These are phyloP conservation scores for Pleurotus djamor DNA, from an alignment of 768 basidiomycete genomes.

Conservation along the genomic window DNA sequence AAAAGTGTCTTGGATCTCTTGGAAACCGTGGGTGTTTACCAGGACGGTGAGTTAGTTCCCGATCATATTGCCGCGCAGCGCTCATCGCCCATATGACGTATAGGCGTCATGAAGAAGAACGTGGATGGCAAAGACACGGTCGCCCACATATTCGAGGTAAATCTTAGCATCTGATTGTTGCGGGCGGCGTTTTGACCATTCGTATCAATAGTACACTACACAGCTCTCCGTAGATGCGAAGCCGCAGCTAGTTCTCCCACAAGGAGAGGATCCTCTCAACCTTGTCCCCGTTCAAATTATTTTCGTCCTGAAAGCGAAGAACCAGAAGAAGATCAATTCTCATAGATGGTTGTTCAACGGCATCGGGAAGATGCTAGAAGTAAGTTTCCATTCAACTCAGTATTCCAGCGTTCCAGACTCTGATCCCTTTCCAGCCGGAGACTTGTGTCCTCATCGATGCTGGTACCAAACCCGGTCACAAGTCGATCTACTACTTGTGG, in stretches of 20 bases:
- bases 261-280: slow-evolving; percentile 87
- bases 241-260: slow-evolving; percentile 88
- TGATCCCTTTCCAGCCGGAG: neutral
- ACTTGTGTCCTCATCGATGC: slow-evolving; percentile 87
- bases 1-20: slow-evolving; percentile 88
- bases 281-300: slow-evolving; percentile 91
- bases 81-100: neutral
- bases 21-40: slow-evolving; percentile 88
- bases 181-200: slow-evolving; percentile 1
- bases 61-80: neutral
- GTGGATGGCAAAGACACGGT: slow-evolving; percentile 85
- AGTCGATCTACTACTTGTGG: slow-evolving; percentile 94
- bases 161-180: slow-evolving; percentile 1
- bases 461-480: slow-evolving; percentile 94
- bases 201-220: slow-evolving; percentile 76
- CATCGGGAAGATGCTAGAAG: slow-evolving; percentile 77
- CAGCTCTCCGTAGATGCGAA: slow-evolving; percentile 90
- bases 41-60: slow-evolving; percentile 54
- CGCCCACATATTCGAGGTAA: slow-evolving; percentile 92
- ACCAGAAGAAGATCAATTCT: slow-evolving; percentile 93
- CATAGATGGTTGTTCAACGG: slow-evolving; percentile 97
- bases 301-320: slow-evolving; percentile 87
- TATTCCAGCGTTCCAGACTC: neutral
- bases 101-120: slow-evolving; percentile 81
- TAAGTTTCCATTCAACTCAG: slow-evolving; percentile 21